A percentile compares a stretch with the other conserved stretches of the same genome.
Conservation (phyloP, 306 rosid species). For the Fragaria nilgerrensis region DNA sequence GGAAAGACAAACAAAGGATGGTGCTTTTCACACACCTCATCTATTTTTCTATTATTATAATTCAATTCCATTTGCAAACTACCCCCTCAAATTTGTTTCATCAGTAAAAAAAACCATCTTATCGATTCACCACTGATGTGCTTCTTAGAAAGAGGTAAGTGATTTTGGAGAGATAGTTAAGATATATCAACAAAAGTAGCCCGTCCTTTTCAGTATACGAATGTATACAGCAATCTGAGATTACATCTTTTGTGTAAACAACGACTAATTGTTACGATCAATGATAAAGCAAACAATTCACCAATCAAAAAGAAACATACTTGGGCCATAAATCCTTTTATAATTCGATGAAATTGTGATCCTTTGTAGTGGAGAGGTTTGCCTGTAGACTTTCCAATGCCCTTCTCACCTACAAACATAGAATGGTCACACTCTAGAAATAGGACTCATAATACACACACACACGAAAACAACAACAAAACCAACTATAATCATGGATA, state of each 20-base stretch:
- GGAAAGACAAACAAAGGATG: not conserved
- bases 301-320: slow-evolving; percentile 46
- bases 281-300: not conserved
- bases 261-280: not conserved
- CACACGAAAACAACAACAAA: not conserved
- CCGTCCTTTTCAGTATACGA: not conserved
- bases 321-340: slow-evolving; percentile 96
- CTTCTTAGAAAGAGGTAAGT: not conserved
- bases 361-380: slow-evolving; percentile 90
- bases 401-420: slow-evolving; percentile 76
- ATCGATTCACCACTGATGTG: not conserved
- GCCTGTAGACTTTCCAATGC: slow-evolving; percentile 74
- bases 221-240: not conserved
- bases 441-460: not conserved
- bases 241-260: not conserved
- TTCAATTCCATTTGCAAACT: too few species aligned
- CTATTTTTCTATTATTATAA: too few species aligned
- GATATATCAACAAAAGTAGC: not conserved
- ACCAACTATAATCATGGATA: not conserved
- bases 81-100: too few species aligned
- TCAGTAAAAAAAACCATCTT: too few species aligned
- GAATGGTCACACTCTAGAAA: not conserved
- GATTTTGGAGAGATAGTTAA: not conserved
- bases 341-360: slow-evolving; percentile 77
- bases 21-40: too few species aligned